Percentiles rank a stretch among this genome's conserved stretches.
phyloP scores from a whole-genome alignment of 2,329 filamentous ascomycete species.

The Diplodia seriata region DNA sequence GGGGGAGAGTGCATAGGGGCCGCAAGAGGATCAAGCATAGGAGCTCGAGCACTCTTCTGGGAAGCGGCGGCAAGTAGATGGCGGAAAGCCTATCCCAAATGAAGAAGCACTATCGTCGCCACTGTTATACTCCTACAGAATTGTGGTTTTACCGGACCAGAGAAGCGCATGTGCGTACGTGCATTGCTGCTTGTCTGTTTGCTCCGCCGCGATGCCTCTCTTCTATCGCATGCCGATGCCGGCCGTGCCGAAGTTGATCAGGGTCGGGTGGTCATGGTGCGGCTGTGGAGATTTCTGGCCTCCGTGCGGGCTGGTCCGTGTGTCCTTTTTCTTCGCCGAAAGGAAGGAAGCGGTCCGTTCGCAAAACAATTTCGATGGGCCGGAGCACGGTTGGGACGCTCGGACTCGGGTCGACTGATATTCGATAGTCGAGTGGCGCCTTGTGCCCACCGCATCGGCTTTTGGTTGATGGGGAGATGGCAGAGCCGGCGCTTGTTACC shows the following conservation, averaged over 20 bases:
- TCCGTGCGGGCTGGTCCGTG: not conserved
- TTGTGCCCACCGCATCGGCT: not conserved
- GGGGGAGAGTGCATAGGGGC: not conserved
- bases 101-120: not conserved
- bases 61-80: not conserved
- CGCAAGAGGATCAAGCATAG: not conserved
- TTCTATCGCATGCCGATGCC: no score
- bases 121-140: no score
- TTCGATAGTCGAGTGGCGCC: slow-evolving; percentile 18
- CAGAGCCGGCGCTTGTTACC: not conserved
- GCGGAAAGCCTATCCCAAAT: not conserved
- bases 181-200: not conserved
- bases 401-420: slow-evolving; percentile 16
- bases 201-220: no score
- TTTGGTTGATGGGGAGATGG: not conserved
- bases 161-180: no score
- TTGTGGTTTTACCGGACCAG: no score
- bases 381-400: slow-evolving; percentile 3
- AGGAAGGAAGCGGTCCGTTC: slow-evolving; percentile 3
- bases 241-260: slow-evolving; percentile 1
- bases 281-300: not conserved
- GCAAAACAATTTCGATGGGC: not conserved
- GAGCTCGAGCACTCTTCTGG: not conserved
- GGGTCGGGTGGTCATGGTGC: slow-evolving; percentile 1
- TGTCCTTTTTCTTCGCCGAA: not conserved